These are phyloP conservation scores for Globisporangium heterothallicum DNA, from an alignment of 352 stramenopile genomes.

Conservation along the genomic window DNA sequence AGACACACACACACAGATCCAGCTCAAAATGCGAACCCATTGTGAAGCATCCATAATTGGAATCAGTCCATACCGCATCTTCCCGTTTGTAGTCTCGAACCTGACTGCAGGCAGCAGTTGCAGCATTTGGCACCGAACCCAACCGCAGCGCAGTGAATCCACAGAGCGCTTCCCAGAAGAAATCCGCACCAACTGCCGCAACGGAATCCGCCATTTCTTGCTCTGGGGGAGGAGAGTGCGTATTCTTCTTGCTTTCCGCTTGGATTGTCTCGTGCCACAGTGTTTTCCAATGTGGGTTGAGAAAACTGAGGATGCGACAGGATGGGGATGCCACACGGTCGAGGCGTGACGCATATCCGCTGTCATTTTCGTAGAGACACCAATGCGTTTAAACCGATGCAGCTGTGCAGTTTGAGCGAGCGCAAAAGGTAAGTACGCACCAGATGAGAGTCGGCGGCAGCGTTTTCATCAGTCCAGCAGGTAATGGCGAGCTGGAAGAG, in stretches of 20 bases:
- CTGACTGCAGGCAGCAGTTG: neutral
- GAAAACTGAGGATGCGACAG: constrained; percentile 25
- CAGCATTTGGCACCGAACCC: neutral
- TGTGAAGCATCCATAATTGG: no score
- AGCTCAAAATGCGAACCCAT: no score
- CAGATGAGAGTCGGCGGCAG: constrained; percentile 21
- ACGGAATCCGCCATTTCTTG: neutral
- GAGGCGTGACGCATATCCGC: constrained; percentile 26
- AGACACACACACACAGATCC: no score
- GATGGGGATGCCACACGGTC: constrained; percentile 23
- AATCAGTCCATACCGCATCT: constrained; percentile 32
- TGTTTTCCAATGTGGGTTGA: constrained; percentile 21
- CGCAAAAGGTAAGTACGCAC: constrained; percentile 15
- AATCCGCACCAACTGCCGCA: constrained; percentile 7
- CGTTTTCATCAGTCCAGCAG: neutral
- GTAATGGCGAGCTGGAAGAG: neutral
- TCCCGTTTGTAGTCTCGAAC: constrained; percentile 32
- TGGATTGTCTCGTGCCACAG: neutral
- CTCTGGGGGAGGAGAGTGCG: neutral
- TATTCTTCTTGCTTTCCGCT: neutral
- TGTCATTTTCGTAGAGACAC: neutral
- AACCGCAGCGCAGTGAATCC: constrained; percentile 23
- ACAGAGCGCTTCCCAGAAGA: constrained; percentile 25
- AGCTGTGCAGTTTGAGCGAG: neutral
- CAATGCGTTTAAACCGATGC: neutral